phyloP scores from a whole-genome alignment of 495 filamentous ascomycete species.

The Podospora pseudoanserina region DNA sequence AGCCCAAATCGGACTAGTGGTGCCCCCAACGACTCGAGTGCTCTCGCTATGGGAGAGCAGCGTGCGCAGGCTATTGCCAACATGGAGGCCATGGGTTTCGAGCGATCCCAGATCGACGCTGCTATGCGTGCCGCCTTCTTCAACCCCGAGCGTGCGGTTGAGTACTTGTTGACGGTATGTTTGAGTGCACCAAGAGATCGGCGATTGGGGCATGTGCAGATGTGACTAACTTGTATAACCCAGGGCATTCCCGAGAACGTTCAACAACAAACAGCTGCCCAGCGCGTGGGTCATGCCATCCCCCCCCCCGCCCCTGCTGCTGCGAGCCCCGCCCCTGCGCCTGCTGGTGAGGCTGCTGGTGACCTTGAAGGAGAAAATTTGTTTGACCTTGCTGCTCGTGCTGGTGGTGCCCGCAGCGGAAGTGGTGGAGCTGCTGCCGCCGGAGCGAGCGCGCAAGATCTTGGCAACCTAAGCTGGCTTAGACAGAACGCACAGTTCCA shows the following conservation, averaged over 20 bases:
- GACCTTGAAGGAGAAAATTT: conserved; percentile 79
- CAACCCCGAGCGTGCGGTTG: conserved; percentile 95
- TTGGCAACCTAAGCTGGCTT: conserved; percentile 88
- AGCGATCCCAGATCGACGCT: conserved; percentile 76
- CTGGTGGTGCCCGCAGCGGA: conserved; percentile 43
- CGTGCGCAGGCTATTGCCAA: conserved; percentile 83
- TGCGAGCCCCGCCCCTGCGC: conserved; percentile 35
- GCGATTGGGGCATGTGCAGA: not conserved
- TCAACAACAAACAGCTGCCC: conserved; percentile 45
- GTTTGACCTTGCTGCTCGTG: conserved; percentile 84
- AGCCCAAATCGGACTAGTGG: conserved; percentile 44
- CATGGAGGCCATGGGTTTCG: conserved; percentile 97
- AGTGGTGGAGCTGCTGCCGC: conserved; percentile 34
- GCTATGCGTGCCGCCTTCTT: conserved; percentile 95
- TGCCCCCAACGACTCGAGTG: conserved; percentile 53
- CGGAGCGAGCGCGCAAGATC: conserved; percentile 50
- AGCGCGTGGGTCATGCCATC: conserved; percentile 23
- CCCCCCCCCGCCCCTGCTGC: conserved; percentile 35
- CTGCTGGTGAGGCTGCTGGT: conserved; percentile 44
- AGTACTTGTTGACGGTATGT: conserved; percentile 85
- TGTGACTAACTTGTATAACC: conserved; percentile 18
- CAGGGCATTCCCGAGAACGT: conserved; percentile 88
- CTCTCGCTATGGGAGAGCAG: conserved; percentile 77
- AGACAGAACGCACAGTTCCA: conserved; percentile 96
- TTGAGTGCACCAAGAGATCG: not conserved